phyloP scores from a whole-genome alignment of 108 stramenopile species.

The Fragilaria crotonensis region DNA sequence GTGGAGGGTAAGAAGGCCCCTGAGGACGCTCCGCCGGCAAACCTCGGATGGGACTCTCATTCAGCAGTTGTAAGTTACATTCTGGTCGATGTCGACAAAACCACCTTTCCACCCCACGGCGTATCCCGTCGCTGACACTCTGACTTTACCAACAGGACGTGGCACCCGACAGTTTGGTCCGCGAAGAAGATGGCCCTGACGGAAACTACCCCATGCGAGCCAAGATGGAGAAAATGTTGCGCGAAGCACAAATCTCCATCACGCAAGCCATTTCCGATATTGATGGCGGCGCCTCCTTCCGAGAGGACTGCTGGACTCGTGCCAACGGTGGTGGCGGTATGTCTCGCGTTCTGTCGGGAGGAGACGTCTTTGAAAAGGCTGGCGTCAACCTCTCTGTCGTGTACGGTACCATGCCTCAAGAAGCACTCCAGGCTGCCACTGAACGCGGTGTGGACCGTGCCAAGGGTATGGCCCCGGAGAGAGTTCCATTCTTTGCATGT shows the following conservation, averaged over 20 bases:
- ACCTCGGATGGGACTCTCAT: slow-evolving; percentile 91
- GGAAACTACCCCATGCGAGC: slow-evolving; percentile 84
- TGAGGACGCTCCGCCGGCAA: slow-evolving; percentile 63
- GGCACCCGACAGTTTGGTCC: slow-evolving; percentile 28
- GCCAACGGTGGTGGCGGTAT: slow-evolving; percentile 95
- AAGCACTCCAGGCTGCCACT: slow-evolving; percentile 92
- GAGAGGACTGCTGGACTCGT: slow-evolving; percentile 92
- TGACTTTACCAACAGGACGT: too few relatives aligned
- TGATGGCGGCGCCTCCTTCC: slow-evolving; percentile 86
- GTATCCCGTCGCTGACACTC: too few relatives aligned
- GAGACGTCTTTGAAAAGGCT: slow-evolving; percentile 98
- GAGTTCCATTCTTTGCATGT: slow-evolving; percentile 96
- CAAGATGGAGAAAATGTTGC: slow-evolving; percentile 87
- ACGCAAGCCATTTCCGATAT: slow-evolving; percentile 88
- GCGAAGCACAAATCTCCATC: slow-evolving; percentile 89
- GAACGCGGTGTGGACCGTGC: slow-evolving; percentile 91
- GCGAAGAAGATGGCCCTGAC: slow-evolving; percentile 50
- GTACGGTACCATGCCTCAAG: slow-evolving; percentile 91
- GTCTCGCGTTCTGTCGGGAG: slow-evolving; percentile 85
- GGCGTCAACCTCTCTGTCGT: slow-evolving; percentile 96
- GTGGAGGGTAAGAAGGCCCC: slow-evolving; percentile 40
- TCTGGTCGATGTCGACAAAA: background rate
- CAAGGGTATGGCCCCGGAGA: slow-evolving; percentile 84
- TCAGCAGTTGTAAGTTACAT: slow-evolving; percentile 51
- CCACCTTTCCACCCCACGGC: background rate